Conservation (phyloP, 1,284 basidiomycete species). For the Golubevia sp. region DNA sequence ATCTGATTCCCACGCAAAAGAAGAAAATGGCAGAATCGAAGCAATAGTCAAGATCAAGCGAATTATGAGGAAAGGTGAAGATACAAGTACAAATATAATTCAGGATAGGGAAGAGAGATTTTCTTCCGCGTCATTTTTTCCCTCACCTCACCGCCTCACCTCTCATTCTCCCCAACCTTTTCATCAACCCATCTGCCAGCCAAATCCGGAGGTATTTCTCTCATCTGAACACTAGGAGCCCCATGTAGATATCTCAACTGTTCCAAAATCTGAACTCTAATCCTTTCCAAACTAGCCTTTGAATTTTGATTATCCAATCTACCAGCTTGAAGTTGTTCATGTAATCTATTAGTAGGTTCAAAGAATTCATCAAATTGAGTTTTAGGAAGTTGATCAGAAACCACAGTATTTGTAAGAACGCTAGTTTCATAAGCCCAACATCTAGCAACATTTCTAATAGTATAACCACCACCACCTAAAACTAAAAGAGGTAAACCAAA, state of each 20-base stretch:
- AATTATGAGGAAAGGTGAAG: too few relatives aligned
- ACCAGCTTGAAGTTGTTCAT: conserved; percentile 81
- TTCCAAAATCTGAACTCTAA: conserved; percentile 82
- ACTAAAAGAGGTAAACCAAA: conserved; percentile 88
- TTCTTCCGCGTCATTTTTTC: too few relatives aligned
- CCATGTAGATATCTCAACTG: conserved; percentile 91
- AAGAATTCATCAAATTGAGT: conserved; percentile 95
- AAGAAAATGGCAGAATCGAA: too few relatives aligned
- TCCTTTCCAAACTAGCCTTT: conserved; percentile 73
- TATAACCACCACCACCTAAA: conserved; percentile 93
- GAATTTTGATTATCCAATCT: conserved; percentile 93
- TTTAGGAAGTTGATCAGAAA: conserved; percentile 82
- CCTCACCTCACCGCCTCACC: too few relatives aligned
- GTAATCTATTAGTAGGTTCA: conserved; percentile 86
- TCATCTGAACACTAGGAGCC: conserved; percentile 93
- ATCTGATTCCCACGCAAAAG: too few relatives aligned
- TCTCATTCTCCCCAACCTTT: conserved; percentile 63
- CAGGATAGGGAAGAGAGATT: too few relatives aligned
- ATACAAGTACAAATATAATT: too few relatives aligned
- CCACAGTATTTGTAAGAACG: conserved; percentile 72
- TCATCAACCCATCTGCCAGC: conserved; percentile 79
- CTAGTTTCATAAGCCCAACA: conserved; percentile 99
- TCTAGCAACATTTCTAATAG: conserved; percentile 85
- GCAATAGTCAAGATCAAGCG: too few relatives aligned
- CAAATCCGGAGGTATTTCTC: conserved; percentile 91